Evolutionary conservation across 1,284 basidiomycete genomes (phyloP).

Genomic region (Gymnopus androsaceus): DNA sequence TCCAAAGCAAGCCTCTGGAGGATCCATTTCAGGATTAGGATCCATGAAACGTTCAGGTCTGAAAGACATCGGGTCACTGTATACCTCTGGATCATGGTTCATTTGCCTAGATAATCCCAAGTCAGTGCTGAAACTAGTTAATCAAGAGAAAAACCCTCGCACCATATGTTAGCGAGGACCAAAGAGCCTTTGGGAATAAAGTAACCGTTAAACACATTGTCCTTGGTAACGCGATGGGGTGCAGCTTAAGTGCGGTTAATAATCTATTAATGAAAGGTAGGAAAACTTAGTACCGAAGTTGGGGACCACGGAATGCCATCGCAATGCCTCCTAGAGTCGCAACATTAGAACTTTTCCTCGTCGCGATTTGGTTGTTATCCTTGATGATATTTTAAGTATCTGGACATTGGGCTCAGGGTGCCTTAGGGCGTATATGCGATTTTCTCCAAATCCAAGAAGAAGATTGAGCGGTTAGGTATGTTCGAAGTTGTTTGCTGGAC

Average conservation of each 20-base stretch:
- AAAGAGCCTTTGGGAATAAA: slow-evolving; percentile 30
- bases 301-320: slow-evolving; percentile 26
- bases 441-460: no score
- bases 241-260: slow-evolving; percentile 17
- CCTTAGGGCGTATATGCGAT: no score
- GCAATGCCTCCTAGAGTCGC: slow-evolving; percentile 34
- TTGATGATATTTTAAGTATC: no score
- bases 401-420: no score
- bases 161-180: slow-evolving; percentile 31
- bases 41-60: slow-evolving; percentile 32
- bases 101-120: slow-evolving; percentile 26
- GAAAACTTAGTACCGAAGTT: slow-evolving; percentile 17
- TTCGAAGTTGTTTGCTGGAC: no score
- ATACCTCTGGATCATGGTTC: slow-evolving; percentile 31
- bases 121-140: neutral
- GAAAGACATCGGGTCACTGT: slow-evolving; percentile 31
- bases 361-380: no score
- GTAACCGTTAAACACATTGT: slow-evolving; percentile 26
- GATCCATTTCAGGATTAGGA: slow-evolving; percentile 23
- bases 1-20: slow-evolving; percentile 28
- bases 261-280: neutral
- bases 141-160: neutral
- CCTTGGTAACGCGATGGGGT: slow-evolving; percentile 26
- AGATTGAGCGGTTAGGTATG: no score
- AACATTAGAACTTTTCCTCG: no score